Conservation (phyloP, 352 stramenopile genomes). For the Globisporangium orthogonon region DNA sequence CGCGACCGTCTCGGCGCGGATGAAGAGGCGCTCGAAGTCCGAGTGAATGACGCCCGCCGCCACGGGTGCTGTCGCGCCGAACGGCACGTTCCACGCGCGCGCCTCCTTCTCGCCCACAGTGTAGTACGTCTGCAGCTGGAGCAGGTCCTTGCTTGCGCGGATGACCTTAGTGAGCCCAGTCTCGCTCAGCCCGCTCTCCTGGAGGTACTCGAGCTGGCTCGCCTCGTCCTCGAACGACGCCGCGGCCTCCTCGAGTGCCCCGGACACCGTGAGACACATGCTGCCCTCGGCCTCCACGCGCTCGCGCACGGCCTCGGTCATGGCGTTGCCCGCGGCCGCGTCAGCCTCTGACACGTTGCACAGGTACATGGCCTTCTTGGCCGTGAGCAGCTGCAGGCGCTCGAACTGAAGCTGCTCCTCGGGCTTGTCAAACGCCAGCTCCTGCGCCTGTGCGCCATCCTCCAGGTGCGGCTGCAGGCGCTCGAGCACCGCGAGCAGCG, state of each 20-base stretch:
- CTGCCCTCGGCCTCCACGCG: conserved; percentile 65
- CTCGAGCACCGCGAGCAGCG: conserved; percentile 53
- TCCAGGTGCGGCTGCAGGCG: conserved; percentile 71
- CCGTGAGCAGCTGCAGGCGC: conserved; percentile 78
- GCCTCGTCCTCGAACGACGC: conserved; percentile 83
- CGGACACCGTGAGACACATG: conserved; percentile 70
- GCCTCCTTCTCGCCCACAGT: conserved; percentile 88
- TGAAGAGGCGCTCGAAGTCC: conserved; percentile 85
- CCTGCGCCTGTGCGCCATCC: conserved; percentile 63
- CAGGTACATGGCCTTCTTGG: conserved; percentile 96
- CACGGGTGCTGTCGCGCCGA: conserved; percentile 63
- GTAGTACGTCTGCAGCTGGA: conserved; percentile 97
- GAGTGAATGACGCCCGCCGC: conserved; percentile 83
- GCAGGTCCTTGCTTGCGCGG: conserved; percentile 87
- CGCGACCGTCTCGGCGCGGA: conserved; percentile 91
- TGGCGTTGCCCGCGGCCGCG: conserved; percentile 90
- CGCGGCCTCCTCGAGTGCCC: conserved; percentile 68
- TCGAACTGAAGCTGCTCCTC: conserved; percentile 87
- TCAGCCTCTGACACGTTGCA: conserved; percentile 96
- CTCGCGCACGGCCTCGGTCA: conserved; percentile 78
- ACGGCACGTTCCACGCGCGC: conserved; percentile 75
- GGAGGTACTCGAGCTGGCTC: conserved; percentile 93
- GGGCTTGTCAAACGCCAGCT: conserved; percentile 53
- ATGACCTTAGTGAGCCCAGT: conserved; percentile 85
- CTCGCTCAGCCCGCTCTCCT: conserved; percentile 65